These are phyloP conservation scores for Rhizopogon sp. DNA, from an alignment of 768 basidiomycete species.

Conservation along the genomic window DNA sequence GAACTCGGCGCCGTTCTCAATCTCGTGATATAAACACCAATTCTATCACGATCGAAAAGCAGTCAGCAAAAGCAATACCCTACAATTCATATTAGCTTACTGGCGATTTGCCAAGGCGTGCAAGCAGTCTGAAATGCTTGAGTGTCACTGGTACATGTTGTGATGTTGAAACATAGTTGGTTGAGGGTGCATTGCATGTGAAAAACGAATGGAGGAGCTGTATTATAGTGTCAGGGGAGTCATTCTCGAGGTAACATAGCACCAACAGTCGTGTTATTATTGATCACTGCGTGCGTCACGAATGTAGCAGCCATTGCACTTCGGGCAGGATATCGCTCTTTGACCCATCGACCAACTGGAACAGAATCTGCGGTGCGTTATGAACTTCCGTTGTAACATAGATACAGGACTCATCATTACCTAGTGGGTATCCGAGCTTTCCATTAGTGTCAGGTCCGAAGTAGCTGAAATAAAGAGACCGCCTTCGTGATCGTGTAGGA, in stretches of 20 bases:
- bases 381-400: neutral
- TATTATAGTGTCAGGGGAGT: neutral
- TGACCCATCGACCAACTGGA: slow-evolving; percentile 58
- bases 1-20: slow-evolving; percentile 64
- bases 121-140: slow-evolving; percentile 73
- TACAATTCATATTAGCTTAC: slow-evolving; percentile 33
- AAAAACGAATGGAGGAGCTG: slow-evolving; percentile 49
- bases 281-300: slow-evolving; percentile 70
- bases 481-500: slow-evolving; percentile 51
- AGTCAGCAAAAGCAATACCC: neutral
- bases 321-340: slow-evolving; percentile 47
- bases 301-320: slow-evolving; percentile 61
- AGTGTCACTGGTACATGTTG: slow-evolving; percentile 63
- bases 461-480: slow-evolving; percentile 44
- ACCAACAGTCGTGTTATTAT: slow-evolving; percentile 43
- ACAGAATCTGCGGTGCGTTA: slow-evolving; percentile 40
- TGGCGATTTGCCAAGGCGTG: slow-evolving; percentile 55
- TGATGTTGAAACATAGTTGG: slow-evolving; percentile 13
- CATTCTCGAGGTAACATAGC: neutral
- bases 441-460: slow-evolving; percentile 35
- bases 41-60: slow-evolving; percentile 31
- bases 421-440: slow-evolving; percentile 55
- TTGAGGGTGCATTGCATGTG: slow-evolving; percentile 17
- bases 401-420: slow-evolving; percentile 36
- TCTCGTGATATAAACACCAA: slow-evolving; percentile 51